Base-by-base conservation (phyloP, 2,329 filamentous ascomycete genomes). In the Hymenoscyphus fructigenus region DNA sequence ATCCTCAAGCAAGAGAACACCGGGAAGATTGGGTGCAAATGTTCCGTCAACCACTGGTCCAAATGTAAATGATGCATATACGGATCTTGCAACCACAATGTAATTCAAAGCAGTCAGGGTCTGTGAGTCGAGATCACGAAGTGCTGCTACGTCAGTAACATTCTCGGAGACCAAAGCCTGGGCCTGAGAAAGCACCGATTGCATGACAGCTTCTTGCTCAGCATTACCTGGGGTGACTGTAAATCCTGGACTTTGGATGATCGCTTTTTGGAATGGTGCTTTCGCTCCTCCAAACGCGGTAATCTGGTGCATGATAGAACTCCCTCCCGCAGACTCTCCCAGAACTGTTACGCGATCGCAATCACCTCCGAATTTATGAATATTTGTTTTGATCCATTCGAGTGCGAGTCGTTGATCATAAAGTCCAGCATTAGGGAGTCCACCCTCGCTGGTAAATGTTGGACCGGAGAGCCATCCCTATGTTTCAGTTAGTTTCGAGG, bases 351-450 rank as follows among this genome's bases (percentile, higher is more conserved):
- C 79, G 15, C 78, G 76, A 2, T 77, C 72, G 2, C 79, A 75
- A 70, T 86, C 81, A 14, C 85, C 85, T 10, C 85, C 84, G 68
- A 87, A 88, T 12, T 79, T 73, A 68, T 81, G 75, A 62, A 86
- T 85, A 66, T 85, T 76, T 50, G 80, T 72, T 62, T 83, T 79
- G 2, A 87, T 79, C 85, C 85, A 88, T 68, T 86, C 77, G 7
- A 88, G 75, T 28, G 83, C 84, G 20, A 85, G 76, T 14, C 82
- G 78, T 69, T 87, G 85, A 65, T 87, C 84, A 62, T 80, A 76
- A 1, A 86, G 74, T 2, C 78, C 84, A 12, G 79, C 80, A 70
- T 86, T 86, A 3, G 81, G 75, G 14, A 76, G 76, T 15, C 81
- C 82, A 65, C 79, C 75, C 56, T 67, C 69, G 15, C 79, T 76